Evolutionary conservation across 2,329 filamentous ascomycete genomes (phyloP).

Genomic region (Fusarium agapanthi): DNA sequence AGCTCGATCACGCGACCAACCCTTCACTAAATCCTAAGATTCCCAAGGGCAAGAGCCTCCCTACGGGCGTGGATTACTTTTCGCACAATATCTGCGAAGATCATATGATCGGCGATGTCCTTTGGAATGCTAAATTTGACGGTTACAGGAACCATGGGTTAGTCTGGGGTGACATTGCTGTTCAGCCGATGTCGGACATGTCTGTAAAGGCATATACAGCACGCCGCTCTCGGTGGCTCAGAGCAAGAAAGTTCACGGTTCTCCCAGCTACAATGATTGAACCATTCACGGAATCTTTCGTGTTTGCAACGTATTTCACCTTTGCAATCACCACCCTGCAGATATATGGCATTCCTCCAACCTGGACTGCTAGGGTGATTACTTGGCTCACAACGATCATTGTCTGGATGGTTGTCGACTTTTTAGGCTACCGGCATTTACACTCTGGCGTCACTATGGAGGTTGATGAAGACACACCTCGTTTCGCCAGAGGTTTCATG

Average conservation of each 20-base stretch:
- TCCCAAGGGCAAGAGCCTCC: slow-evolving; percentile 51
- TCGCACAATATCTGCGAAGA: slow-evolving; percentile 98
- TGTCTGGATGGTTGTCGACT: slow-evolving; percentile 80
- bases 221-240: slow-evolving; percentile 86
- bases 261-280: slow-evolving; percentile 89
- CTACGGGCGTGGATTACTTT: slow-evolving; percentile 87
- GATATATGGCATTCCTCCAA: slow-evolving; percentile 63
- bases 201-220: slow-evolving; percentile 79
- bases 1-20: slow-evolving; percentile 78
- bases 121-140: slow-evolving; percentile 77
- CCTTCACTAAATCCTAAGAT: slow-evolving; percentile 56
- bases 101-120: slow-evolving; percentile 89
- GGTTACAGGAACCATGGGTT: slow-evolving; percentile 82
- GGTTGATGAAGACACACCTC: slow-evolving; percentile 75
- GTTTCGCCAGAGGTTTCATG: slow-evolving; percentile 68
- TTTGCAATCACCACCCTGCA: slow-evolving; percentile 77
- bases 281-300: slow-evolving; percentile 86
- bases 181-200: slow-evolving; percentile 90
- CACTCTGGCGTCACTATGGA: slow-evolving; percentile 78
- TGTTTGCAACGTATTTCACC: slow-evolving; percentile 83
- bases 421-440: slow-evolving; percentile 75
- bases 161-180: slow-evolving; percentile 83
- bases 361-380: slow-evolving; percentile 71
- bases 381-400: slow-evolving; percentile 73
- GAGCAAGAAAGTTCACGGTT: slow-evolving; percentile 95